Conservation (phyloP, 1,284 basidiomycete genomes). For the Garcileccinum viscosum region DNA sequence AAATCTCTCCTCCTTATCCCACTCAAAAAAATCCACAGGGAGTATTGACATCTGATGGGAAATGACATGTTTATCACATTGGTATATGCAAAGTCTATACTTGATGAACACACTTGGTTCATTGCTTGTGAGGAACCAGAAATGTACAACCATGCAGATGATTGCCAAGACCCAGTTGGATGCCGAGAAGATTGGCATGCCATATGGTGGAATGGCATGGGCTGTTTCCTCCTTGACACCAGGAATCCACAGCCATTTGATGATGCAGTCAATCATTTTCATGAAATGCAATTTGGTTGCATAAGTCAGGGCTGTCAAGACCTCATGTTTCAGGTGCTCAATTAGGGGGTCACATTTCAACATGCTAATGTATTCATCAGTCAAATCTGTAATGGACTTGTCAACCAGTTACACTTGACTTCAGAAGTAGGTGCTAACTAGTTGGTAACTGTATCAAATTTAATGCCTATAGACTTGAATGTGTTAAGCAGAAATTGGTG, state of each 20-base stretch:
- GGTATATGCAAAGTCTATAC: slow-evolving; percentile 1
- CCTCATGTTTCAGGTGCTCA: background rate
- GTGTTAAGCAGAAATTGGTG: background rate
- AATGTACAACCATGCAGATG: slow-evolving; percentile 4
- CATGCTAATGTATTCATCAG: background rate
- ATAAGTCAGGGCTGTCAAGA: slow-evolving; percentile 1
- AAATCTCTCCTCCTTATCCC: background rate
- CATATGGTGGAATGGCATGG: slow-evolving; percentile 25
- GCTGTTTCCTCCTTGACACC: slow-evolving; percentile 12
- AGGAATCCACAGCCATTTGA: slow-evolving; percentile 12
- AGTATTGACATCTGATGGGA: background rate
- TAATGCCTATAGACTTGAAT: too few relatives aligned
- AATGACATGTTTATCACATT: slow-evolving; percentile 7
- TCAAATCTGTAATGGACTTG: background rate
- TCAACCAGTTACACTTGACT: background rate
- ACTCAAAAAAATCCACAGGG: background rate
- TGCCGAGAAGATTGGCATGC: slow-evolving; percentile 19
- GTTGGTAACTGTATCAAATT: too few relatives aligned
- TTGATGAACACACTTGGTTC: slow-evolving; percentile 5
- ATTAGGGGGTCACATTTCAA: background rate
- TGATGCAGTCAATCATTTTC: background rate
- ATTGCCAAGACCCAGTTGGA: slow-evolving; percentile 2
- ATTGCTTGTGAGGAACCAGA: slow-evolving; percentile 10
- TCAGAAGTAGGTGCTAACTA: background rate
- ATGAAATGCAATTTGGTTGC: background rate